Percentiles rank a stretch among this genome's conserved stretches.
These are phyloP conservation scores for Suillus ampliporus DNA, from an alignment of 768 basidiomycete genomes.

Conservation along the genomic window DNA sequence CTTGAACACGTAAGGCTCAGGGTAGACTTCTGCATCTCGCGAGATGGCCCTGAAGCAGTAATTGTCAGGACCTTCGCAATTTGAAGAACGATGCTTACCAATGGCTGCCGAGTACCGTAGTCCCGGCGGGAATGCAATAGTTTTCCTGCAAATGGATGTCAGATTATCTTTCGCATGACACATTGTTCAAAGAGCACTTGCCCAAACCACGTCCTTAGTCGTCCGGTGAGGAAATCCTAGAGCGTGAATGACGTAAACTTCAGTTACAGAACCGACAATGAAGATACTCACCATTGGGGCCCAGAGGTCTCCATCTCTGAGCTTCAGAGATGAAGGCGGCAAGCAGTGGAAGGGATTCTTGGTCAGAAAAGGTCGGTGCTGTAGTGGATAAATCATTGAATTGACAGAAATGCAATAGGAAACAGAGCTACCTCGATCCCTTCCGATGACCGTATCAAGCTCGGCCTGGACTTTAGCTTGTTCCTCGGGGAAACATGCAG, in stretches of 20 bases:
- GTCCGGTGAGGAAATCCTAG: conserved; percentile 9
- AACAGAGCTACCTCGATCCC: neutral
- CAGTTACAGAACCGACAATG: neutral
- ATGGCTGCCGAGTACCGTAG: conserved; percentile 25
- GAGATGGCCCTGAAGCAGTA: conserved; percentile 1
- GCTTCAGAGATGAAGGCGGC: neutral
- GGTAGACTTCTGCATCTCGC: conserved; percentile 8
- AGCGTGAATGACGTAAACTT: neutral
- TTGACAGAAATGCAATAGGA: neutral
- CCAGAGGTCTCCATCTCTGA: neutral
- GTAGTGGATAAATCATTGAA: neutral
- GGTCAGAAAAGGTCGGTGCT: conserved; percentile 2
- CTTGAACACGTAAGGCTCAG: conserved; percentile 34
- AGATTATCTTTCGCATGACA: neutral
- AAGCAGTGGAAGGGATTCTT: neutral
- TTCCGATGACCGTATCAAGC: neutral
- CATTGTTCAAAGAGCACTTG: neutral
- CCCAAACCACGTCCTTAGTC: conserved; percentile 11
- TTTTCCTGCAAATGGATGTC: conserved; percentile 22
- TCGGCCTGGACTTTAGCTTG: conserved; percentile 3
- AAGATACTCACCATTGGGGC: neutral
- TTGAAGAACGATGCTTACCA: conserved; percentile 17
- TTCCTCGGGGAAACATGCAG: conserved; percentile 1
- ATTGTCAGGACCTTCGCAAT: neutral
- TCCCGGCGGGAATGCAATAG: conserved; percentile 29